phyloP scores from a whole-genome alignment of 2,329 filamentous ascomycete species.

The Talaromyces piceae region DNA sequence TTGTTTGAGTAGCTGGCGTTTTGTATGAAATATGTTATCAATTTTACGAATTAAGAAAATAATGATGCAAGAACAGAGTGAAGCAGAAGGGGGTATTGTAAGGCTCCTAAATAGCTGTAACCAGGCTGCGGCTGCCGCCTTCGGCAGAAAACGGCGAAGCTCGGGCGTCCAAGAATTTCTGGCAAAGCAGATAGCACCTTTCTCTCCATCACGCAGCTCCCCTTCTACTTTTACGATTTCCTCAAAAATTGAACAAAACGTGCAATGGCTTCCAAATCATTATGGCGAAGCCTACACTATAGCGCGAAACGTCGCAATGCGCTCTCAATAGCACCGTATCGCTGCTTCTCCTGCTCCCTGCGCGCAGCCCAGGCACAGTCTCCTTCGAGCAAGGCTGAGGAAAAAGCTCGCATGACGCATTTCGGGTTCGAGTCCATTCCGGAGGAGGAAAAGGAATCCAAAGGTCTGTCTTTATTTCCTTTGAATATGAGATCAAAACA shows the following conservation, averaged over 20 bases:
- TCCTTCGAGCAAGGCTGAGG: slow-evolving; percentile 25
- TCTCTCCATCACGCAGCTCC: neutral
- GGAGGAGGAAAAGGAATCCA: slow-evolving; percentile 67
- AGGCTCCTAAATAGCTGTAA: neutral
- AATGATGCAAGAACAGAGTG: neutral
- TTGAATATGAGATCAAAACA: too few relatives aligned
- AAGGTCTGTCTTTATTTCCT: slow-evolving; percentile 38
- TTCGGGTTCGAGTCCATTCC: slow-evolving; percentile 85
- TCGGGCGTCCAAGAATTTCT: neutral
- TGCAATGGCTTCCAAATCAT: slow-evolving; percentile 27
- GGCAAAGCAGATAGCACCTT: slow-evolving; percentile 5
- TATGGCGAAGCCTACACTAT: slow-evolving; percentile 31
- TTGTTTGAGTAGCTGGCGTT: neutral
- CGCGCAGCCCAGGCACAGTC: slow-evolving; percentile 29
- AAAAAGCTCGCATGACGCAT: slow-evolving; percentile 62
- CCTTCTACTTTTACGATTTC: neutral
- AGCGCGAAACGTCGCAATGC: slow-evolving; percentile 24
- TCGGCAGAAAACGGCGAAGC: neutral
- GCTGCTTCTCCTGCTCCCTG: slow-evolving; percentile 46
- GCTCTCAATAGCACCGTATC: slow-evolving; percentile 28
- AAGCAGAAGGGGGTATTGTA: neutral
- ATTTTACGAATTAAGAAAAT: neutral
- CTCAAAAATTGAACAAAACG: neutral
- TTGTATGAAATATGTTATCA: neutral
- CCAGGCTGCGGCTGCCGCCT: neutral